These are phyloP conservation scores for Pseudonectria buxi DNA, from an alignment of 2,329 filamentous ascomycete genomes.

Conservation along the genomic window DNA sequence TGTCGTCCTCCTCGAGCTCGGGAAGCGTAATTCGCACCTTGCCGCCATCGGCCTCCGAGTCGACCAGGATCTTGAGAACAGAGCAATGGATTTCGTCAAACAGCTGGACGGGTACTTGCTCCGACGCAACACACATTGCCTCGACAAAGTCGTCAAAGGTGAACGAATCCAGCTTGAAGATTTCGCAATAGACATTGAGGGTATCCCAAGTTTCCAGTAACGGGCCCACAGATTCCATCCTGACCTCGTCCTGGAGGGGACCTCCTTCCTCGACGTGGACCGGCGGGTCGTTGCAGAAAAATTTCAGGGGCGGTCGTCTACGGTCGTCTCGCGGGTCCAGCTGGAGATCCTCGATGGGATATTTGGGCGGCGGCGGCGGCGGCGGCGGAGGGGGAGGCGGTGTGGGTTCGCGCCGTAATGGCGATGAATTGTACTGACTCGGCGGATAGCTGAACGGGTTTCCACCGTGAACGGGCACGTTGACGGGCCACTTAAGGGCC, in stretches of 20 bases:
- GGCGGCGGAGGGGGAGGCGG: conserved; percentile 49
- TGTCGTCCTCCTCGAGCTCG: conserved; percentile 64
- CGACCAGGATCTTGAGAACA: conserved; percentile 78
- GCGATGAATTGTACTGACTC: conserved; percentile 33
- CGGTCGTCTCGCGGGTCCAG: conserved; percentile 60
- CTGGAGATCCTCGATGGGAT: conserved; percentile 91
- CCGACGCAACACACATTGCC: conserved; percentile 70
- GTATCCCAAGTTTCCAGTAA: conserved; percentile 94
- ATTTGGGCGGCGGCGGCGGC: conserved; percentile 74
- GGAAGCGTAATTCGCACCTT: conserved; percentile 74
- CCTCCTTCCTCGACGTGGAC: conserved; percentile 37
- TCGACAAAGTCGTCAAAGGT: conserved; percentile 96
- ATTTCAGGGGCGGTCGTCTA: conserved; percentile 70
- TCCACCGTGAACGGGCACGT: conserved; percentile 28
- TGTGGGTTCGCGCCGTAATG: conserved; percentile 28
- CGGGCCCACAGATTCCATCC: conserved; percentile 78
- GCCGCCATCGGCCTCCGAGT: conserved; percentile 66
- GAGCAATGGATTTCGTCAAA: conserved; percentile 90
- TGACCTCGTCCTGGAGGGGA: conserved; percentile 43
- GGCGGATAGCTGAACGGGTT: conserved; percentile 41
- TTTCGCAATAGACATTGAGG: conserved; percentile 94
- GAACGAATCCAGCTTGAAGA: conserved; percentile 91
- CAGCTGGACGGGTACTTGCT: conserved; percentile 71
- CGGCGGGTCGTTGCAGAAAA: conserved; percentile 61
- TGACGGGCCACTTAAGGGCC: conserved; percentile 34